These are phyloP conservation scores for Fusarium heterosporum DNA, from an alignment of 2,329 filamentous ascomycete species.

Conservation along the genomic window DNA sequence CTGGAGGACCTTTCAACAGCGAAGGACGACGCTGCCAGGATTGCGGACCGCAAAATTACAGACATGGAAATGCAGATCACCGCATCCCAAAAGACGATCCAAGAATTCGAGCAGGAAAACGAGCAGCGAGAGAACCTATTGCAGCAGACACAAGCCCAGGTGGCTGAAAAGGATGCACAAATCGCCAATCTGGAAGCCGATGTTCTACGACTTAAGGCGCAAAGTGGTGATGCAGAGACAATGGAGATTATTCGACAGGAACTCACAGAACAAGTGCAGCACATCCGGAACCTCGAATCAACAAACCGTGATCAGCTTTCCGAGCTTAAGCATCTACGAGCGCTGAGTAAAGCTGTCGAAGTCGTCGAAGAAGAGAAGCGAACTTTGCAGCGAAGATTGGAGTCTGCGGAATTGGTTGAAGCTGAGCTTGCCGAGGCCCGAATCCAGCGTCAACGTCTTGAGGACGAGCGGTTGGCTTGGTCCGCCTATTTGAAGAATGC, in stretches of 20 bases:
- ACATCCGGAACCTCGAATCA: constrained; percentile 86
- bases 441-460: constrained; percentile 85
- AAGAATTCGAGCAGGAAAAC: constrained; percentile 70
- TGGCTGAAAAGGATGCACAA: constrained; percentile 76
- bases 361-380: constrained; percentile 96
- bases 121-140: constrained; percentile 67
- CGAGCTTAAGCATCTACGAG: constrained; percentile 85
- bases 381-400: constrained; percentile 79
- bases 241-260: constrained; percentile 87
- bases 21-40: constrained; percentile 77
- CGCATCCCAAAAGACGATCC: constrained; percentile 59
- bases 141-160: constrained; percentile 71
- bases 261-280: constrained; percentile 89
- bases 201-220: constrained; percentile 83
- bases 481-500: constrained; percentile 83
- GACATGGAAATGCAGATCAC: constrained; percentile 66
- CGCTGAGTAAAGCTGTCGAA: constrained; percentile 87
- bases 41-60: constrained; percentile 64
- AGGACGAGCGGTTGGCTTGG: constrained; percentile 91
- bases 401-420: constrained; percentile 78
- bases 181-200: constrained; percentile 84
- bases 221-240: constrained; percentile 87
- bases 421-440: constrained; percentile 82
- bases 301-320: constrained; percentile 81
- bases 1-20: constrained; percentile 75